These are phyloP conservation scores for Cocos nucifera DNA, from an alignment of 176 grass and related monocot species.

Conservation along the genomic window DNA sequence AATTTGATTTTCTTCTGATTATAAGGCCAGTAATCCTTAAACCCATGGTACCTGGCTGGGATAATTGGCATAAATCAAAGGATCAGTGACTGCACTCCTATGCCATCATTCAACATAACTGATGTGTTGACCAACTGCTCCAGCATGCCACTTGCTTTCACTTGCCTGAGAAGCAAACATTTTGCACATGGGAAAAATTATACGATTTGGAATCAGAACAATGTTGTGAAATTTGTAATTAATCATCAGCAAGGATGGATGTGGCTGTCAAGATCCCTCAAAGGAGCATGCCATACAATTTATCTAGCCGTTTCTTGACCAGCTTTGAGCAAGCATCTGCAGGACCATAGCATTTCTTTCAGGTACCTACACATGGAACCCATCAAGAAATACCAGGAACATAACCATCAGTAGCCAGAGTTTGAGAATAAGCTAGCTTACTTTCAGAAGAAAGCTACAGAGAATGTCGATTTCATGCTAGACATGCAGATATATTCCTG, in stretches of 20 bases:
- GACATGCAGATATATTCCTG: no score
- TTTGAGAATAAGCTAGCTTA: slow-evolving; percentile 10
- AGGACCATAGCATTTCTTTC: slow-evolving; percentile 26
- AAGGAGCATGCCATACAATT: slow-evolving; percentile 39
- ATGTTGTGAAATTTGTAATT: slow-evolving; percentile 82
- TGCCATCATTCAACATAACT: slow-evolving; percentile 30
- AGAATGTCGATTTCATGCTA: no score
- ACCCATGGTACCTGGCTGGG: slow-evolving; percentile 2
- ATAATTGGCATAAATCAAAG: slow-evolving; percentile 49
- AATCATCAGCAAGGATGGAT: slow-evolving; percentile 45
- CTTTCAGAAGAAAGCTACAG: not conserved
- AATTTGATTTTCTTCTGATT: slow-evolving; percentile 40
- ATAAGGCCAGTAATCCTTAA: slow-evolving; percentile 25
- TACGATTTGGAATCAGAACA: slow-evolving; percentile 72
- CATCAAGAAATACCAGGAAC: not conserved
- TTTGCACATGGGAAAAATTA: slow-evolving; percentile 70
- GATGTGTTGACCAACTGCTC: slow-evolving; percentile 36
- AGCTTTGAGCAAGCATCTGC: slow-evolving; percentile 33
- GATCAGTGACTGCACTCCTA: slow-evolving; percentile 10
- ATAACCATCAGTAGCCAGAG: not conserved
- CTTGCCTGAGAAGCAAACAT: slow-evolving; percentile 38
- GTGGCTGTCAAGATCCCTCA: slow-evolving; percentile 35
- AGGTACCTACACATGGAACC: slow-evolving; percentile 26
- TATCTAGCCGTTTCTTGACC: slow-evolving; percentile 25
- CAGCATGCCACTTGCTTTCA: slow-evolving; percentile 16